Evolutionary conservation across 495 filamentous ascomycete genomes (phyloP), one percentile per base, ranked within the genome.

Genomic region (Aspergillus biplanus): DNA sequence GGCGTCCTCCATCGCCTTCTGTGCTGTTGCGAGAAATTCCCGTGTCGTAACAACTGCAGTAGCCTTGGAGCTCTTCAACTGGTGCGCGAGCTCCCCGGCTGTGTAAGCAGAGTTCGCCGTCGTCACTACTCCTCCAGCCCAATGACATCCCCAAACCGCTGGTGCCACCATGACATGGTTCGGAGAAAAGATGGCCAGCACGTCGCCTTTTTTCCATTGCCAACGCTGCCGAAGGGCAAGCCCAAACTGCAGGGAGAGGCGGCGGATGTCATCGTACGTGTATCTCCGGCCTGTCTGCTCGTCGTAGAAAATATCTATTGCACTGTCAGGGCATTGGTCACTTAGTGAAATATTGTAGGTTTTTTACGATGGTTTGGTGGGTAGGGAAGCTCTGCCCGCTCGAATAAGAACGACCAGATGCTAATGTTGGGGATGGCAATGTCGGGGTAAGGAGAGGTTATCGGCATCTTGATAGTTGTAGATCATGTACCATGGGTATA

Each of bases 91-190:
- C 71, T 98, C 94, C 6, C 95, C 87, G 33, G 80, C 84, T 4
- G 89, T 95, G 75, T 97, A 97, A 3, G 85, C 84, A 27, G 93
- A 92, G 72, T 97, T 97, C 11, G 92, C 92, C 0, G 94, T 90
- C 5, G 89, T 91, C 16, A 91, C 69, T 55, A 88, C 78, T n/a
- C 91, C 94, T 49, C 92, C 93, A 0, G 93, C 90, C 89, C 92
- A 97, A 65, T 89, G 86, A 8, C 83, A 79, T 32, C 93, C 94
- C 84, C 91, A 93, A 69, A 80, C 90, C 48, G 94, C 73, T 4
- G 82, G 75, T 33, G 89, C 82, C 39, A 86, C 85, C 69, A 93
- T 90, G 67, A 93, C 87, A 66, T 81, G 84, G 70, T 94, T 96
- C 39, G 91, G 87, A 1, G 87, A 86, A 72, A 82, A 87, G 42